These are phyloP conservation scores for Podospora pseudopauciseta DNA, from an alignment of 495 filamentous ascomycete species.

Conservation along the genomic window DNA sequence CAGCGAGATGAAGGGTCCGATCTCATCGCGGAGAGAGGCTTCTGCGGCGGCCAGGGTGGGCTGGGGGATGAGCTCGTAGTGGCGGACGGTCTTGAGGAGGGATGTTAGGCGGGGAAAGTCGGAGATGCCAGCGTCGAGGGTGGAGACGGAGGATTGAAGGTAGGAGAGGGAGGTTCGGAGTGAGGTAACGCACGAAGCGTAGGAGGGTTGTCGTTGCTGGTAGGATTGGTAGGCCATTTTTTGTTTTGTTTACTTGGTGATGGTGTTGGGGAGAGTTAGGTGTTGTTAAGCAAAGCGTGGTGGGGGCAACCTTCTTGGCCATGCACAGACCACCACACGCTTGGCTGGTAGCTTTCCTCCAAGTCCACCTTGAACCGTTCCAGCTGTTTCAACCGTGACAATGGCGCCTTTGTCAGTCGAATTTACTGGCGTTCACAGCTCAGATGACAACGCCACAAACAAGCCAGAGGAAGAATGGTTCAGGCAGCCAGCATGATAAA, in stretches of 20 bases:
- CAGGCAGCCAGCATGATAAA: not conserved
- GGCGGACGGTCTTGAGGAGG: slow-evolving; percentile 48
- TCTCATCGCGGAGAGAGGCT: slow-evolving; percentile 48
- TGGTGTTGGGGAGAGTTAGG: not conserved
- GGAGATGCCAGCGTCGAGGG: slow-evolving; percentile 41
- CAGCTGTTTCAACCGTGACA: not conserved
- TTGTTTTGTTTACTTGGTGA: not conserved
- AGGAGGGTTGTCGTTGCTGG: slow-evolving; percentile 26
- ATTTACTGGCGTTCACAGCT: not conserved
- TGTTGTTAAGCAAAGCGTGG: not conserved
- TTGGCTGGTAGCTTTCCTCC: not conserved
- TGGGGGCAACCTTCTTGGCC: not conserved
- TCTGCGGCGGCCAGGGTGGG: slow-evolving; percentile 47
- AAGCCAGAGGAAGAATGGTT: not conserved
- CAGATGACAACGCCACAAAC: not conserved
- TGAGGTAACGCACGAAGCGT: slow-evolving; percentile 45
- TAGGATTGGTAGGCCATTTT: slow-evolving; percentile 1
- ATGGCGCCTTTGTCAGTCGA: not conserved
- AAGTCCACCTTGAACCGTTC: too few species aligned
- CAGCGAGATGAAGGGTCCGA: slow-evolving; percentile 43
- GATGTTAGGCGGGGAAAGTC: slow-evolving; percentile 45
- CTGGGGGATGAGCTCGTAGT: slow-evolving; percentile 53
- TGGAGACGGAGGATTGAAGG: slow-evolving; percentile 49
- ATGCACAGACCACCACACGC: not conserved
- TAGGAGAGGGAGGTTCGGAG: slow-evolving; percentile 49